These are phyloP conservation scores for Canna indica DNA, from an alignment of 176 grass and related monocot species.

Conservation along the genomic window DNA sequence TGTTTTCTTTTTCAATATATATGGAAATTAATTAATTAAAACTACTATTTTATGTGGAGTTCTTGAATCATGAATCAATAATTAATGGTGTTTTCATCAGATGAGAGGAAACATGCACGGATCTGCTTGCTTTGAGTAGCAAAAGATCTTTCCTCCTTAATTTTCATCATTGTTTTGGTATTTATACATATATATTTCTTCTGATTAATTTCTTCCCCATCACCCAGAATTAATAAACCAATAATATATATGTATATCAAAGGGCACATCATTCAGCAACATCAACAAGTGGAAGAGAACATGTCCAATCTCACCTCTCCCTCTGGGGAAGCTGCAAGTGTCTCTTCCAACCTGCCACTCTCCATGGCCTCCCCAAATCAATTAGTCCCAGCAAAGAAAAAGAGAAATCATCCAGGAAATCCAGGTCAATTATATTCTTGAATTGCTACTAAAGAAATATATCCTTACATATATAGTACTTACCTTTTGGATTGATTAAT, in stretches of 20 bases:
- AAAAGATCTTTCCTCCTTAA: too few species aligned
- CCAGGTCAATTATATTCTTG: too few species aligned
- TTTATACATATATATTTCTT: neutral
- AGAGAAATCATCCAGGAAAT: constrained; percentile 84
- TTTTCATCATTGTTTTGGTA: neutral
- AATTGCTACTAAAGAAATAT: too few species aligned
- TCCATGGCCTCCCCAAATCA: constrained; percentile 37
- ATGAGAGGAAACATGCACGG: neutral
- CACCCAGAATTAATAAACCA: too few species aligned
- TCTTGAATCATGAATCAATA: neutral
- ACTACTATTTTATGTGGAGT: neutral
- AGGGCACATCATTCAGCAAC: constrained; percentile 49
- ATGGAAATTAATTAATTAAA: too few species aligned
- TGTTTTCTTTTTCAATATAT: too few species aligned
- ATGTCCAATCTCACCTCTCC: constrained; percentile 94
- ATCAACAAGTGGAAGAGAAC: constrained; percentile 60
- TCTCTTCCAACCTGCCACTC: constrained; percentile 47
- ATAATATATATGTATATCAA: constrained; percentile 18
- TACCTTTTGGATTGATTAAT: neutral
- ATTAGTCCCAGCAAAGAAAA: constrained; percentile 70
- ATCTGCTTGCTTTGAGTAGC: neutral
- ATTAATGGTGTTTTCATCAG: neutral
- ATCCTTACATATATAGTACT: too few species aligned
- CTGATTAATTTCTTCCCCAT: too few species aligned
- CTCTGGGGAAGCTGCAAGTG: constrained; percentile 59